A percentile compares a stretch with the other conserved stretches of the same genome.
phyloP scores from a whole-genome alignment of 208 protist genomes.

The Trypanosoma lewisi region DNA sequence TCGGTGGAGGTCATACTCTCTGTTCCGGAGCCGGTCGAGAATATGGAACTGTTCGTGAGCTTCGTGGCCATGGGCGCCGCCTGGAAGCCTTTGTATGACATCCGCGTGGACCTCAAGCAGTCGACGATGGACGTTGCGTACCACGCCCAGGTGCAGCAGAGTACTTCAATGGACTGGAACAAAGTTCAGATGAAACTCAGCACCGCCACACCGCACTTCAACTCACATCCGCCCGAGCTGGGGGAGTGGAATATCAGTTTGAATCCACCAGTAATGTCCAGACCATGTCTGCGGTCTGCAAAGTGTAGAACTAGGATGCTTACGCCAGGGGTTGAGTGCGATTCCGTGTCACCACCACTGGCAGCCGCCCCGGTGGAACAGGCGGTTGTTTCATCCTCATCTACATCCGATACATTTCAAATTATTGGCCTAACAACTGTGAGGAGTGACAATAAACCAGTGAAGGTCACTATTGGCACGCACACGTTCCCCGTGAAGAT shows the following conservation, averaged over 20 bases:
- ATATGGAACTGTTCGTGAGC: constrained; percentile 35
- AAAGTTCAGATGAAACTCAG: constrained; percentile 47
- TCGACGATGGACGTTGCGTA: constrained; percentile 44
- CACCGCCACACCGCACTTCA: constrained; percentile 46
- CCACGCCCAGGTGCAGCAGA: constrained; percentile 45
- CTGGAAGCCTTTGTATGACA: constrained; percentile 49
- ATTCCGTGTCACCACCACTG: background rate
- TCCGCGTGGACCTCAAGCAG: constrained; percentile 34
- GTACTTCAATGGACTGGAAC: constrained; percentile 48
- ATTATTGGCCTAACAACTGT: constrained; percentile 41
- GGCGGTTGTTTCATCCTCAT: constrained; percentile 24
- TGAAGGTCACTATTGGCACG: constrained; percentile 42
- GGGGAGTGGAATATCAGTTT: constrained; percentile 35
- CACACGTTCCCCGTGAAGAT: constrained; percentile 35
- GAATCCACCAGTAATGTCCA: constrained; percentile 3
- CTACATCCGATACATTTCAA: constrained; percentile 36
- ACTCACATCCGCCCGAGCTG: constrained; percentile 32
- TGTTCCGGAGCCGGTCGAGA: constrained; percentile 3
- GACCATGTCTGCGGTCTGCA: too few relatives aligned
- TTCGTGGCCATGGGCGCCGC: constrained; percentile 39
- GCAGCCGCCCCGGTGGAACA: constrained; percentile 14
- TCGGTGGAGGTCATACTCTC: constrained; percentile 14
- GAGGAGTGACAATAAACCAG: constrained; percentile 40
- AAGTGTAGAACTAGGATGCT: too few relatives aligned
- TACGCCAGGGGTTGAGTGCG: too few relatives aligned